Base-by-base conservation (phyloP, 2,329 filamentous ascomycete species). In the Graphilbum sp. region DNA sequence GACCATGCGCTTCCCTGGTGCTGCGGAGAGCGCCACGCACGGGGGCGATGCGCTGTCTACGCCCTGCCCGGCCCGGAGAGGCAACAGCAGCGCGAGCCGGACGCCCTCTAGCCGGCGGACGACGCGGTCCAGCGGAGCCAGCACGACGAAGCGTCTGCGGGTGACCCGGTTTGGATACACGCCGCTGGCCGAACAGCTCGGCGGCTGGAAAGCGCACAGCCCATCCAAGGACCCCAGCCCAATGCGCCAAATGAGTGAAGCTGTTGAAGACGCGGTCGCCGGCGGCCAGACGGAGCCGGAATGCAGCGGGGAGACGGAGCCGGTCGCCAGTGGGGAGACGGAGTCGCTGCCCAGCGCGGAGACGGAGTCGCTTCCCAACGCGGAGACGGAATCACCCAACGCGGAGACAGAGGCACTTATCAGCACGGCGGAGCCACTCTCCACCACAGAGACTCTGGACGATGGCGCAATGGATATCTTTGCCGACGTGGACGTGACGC, bases 191-290 rank as follows among this genome's bases (percentile, higher is more conserved):
- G 60, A 67, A 29, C 68, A 77, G 47, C 57, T 83, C 5, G 66
- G 61, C 41, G 63, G 66, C 19, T 84, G 79, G 79, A 66, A 67
- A 45, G 63, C 76, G 2, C 62, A 62, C 19, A 79, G 71, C 45
- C 72, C 74, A 3, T 49, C 53, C 6, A 66, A 68, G 44, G 47
- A 16, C n/a, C n/a, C n/a, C n/a, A n/a, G n/a, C n/a, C n/a, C n/a
- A n/a, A n/a, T n/a, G n/a, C n/a, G n/a, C n/a, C n/a, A n/a, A n/a
- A n/a, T n/a, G n/a, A n/a, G n/a, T n/a, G n/a, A n/a, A n/a, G n/a
- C n/a, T n/a, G n/a, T n/a, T 7, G 12, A 12, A 7, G 23, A 25
- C 7, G 12, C 23, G 23, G 12, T 7, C 23, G 23, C 7, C 7
- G 23, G 12, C 7, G 7, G 7, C 23, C 7, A 25, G 23, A 25